Conservation (phyloP, 1,284 basidiomycete genomes). For the Leccinum subrobustum region DNA sequence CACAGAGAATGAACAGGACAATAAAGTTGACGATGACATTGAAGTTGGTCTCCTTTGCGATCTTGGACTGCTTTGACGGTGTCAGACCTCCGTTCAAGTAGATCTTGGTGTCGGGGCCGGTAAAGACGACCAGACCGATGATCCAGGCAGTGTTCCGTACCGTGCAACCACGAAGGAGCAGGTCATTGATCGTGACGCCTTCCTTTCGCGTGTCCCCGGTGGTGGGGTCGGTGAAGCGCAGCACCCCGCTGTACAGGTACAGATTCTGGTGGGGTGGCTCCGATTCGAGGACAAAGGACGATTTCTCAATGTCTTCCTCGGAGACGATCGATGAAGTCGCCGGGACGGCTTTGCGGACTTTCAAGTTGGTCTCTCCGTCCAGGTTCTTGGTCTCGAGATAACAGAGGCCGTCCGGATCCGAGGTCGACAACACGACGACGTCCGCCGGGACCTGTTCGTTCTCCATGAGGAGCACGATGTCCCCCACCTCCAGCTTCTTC, state of each 20-base stretch:
- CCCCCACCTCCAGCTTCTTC: constrained; percentile 99
- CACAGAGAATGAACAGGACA: constrained; percentile 78
- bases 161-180: constrained; percentile 89
- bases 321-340: constrained; percentile 77
- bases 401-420: constrained; percentile 81
- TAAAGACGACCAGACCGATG: constrained; percentile 92
- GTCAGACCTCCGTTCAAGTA: constrained; percentile 95
- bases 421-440: constrained; percentile 86
- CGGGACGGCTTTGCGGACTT: constrained; percentile 77
- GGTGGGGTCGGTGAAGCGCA: constrained; percentile 65
- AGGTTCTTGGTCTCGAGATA: constrained; percentile 95
- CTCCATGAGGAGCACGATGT: constrained; percentile 81
- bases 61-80: constrained; percentile 92
- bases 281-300: constrained; percentile 85
- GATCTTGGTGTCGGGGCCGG: constrained; percentile 96
- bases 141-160: constrained; percentile 95
- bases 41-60: constrained; percentile 98
- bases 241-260: constrained; percentile 86
- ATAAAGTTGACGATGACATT: constrained; percentile 95
- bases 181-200: constrained; percentile 86
- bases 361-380: constrained; percentile 97
- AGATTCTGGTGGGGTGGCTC: constrained; percentile 94
- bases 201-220: constrained; percentile 58
- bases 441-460: constrained; percentile 97
- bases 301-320: constrained; percentile 90